These are phyloP conservation scores for Leersia perrieri DNA, from an alignment of 176 grass and related monocot genomes.

Conservation along the genomic window DNA sequence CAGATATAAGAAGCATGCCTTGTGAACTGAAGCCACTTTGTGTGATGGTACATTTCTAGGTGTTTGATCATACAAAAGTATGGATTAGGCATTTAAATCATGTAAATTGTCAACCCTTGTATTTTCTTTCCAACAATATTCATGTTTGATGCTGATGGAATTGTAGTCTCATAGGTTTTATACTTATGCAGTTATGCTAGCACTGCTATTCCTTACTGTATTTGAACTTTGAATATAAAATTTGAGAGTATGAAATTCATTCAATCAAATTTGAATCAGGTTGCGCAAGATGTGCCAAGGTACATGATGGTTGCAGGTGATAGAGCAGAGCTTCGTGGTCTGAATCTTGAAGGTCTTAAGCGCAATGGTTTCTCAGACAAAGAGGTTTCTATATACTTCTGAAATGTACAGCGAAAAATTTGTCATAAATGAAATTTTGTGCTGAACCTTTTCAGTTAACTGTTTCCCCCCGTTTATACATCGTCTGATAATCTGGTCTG, in stretches of 20 bases:
- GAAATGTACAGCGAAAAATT: background rate
- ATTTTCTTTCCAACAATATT: background rate
- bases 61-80: background rate
- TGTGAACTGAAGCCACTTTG: background rate
- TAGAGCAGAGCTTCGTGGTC: conserved; percentile 79
- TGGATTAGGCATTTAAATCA: background rate
- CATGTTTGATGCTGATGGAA: conserved; percentile 7
- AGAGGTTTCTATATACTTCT: conserved; percentile 51
- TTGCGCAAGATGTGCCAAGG: conserved; percentile 90
- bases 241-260: background rate
- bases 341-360: conserved; percentile 85
- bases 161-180: background rate
- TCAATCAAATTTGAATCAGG: conserved; percentile 43
- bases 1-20: background rate
- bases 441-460: background rate
- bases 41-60: background rate
- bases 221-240: conserved; percentile 19
- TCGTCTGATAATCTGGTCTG: background rate
- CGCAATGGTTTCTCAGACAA: conserved; percentile 60
- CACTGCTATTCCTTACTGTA: background rate
- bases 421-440: background rate
- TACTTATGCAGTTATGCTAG: background rate
- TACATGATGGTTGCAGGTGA: conserved; percentile 82
- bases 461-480: background rate
- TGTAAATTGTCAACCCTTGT: background rate